phyloP scores from a whole-genome alignment of 768 basidiomycete genomes.

The Cyclocybe aegerita region DNA sequence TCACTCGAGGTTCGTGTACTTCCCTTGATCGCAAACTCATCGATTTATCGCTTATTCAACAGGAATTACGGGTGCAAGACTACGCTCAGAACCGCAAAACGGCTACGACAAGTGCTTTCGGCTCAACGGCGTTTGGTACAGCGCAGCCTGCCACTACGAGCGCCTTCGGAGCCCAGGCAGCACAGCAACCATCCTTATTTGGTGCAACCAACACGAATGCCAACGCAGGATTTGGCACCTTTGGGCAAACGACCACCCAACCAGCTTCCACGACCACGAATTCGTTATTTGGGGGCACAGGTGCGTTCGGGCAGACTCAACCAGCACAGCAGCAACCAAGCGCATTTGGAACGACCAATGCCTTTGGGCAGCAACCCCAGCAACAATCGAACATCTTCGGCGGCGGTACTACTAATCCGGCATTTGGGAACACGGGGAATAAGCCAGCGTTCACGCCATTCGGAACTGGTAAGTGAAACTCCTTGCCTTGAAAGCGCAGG shows the following conservation, averaged over 20 bases:
- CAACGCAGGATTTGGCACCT: slow-evolving; percentile 41
- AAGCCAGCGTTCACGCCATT: slow-evolving; percentile 29
- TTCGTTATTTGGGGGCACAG: slow-evolving; percentile 35
- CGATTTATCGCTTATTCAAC: slow-evolving; percentile 6
- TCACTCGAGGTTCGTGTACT: slow-evolving; percentile 65
- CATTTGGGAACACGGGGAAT: slow-evolving; percentile 33
- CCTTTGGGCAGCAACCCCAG: slow-evolving; percentile 41
- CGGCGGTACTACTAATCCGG: slow-evolving; percentile 6
- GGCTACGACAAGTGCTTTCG: slow-evolving; percentile 49
- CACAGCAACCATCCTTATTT: slow-evolving; percentile 42
- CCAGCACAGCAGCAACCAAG: slow-evolving; percentile 25
- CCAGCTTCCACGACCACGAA: slow-evolving; percentile 25
- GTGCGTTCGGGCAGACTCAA: slow-evolving; percentile 29
- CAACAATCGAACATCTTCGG: slow-evolving; percentile 28
- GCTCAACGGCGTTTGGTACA: slow-evolving; percentile 48
- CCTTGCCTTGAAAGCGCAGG: not conserved
- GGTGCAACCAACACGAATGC: slow-evolving; percentile 32
- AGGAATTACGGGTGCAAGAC: slow-evolving; percentile 80
- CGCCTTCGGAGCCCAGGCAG: slow-evolving; percentile 47
- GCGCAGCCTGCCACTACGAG: slow-evolving; percentile 41
- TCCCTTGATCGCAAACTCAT: slow-evolving; percentile 2
- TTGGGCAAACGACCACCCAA: slow-evolving; percentile 31
- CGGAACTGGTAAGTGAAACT: slow-evolving; percentile 15
- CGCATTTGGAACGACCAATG: slow-evolving; percentile 26
- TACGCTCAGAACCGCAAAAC: slow-evolving; percentile 75